A percentile compares a stretch with the other conserved stretches of the same genome.
Evolutionary conservation across 108 stramenopile species (phyloP).

Genomic region (Chaetoceros tenuissimus): DNA sequence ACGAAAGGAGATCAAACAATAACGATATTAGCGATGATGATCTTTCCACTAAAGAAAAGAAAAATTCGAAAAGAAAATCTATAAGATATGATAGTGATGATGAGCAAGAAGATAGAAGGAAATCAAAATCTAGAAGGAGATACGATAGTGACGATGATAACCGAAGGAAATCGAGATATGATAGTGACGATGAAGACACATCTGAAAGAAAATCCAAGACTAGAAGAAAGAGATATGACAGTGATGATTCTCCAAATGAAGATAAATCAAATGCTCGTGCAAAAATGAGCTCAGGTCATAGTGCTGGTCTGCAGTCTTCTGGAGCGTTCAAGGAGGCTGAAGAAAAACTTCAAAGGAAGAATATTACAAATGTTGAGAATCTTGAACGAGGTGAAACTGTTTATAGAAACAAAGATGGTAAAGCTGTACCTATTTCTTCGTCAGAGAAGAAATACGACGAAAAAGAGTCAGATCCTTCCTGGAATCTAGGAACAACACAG

Average conservation of each 20-base stretch:
- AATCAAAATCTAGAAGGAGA: not conserved
- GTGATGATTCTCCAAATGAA: constrained; percentile 7
- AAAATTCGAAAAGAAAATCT: not conserved
- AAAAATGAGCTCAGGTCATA: constrained; percentile 70
- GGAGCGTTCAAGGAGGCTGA: constrained; percentile 62
- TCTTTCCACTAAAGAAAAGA: not conserved
- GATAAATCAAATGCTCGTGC: constrained; percentile 8
- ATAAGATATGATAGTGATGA: not conserved
- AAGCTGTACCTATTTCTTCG: constrained; percentile 19
- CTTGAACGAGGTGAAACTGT: constrained; percentile 63
- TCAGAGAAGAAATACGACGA: constrained; percentile 19
- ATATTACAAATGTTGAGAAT: constrained; percentile 17
- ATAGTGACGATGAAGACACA: constrained; percentile 4
- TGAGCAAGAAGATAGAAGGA: not conserved
- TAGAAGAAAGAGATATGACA: constrained; percentile 7
- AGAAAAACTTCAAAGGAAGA: constrained; percentile 29
- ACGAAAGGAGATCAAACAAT: not conserved
- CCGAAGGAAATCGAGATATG: constrained; percentile 4
- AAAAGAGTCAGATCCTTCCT: constrained; percentile 13
- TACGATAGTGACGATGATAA: constrained; percentile 16
- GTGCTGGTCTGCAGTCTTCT: constrained; percentile 69
- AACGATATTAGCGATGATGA: constrained; percentile 3
- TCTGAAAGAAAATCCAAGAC: not conserved
- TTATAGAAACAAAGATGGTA: constrained; percentile 66
- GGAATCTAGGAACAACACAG: constrained; percentile 60